Evolutionary conservation across 2,329 filamentous ascomycete genomes (phyloP).

Genomic region (Fusarium ambrosium): DNA sequence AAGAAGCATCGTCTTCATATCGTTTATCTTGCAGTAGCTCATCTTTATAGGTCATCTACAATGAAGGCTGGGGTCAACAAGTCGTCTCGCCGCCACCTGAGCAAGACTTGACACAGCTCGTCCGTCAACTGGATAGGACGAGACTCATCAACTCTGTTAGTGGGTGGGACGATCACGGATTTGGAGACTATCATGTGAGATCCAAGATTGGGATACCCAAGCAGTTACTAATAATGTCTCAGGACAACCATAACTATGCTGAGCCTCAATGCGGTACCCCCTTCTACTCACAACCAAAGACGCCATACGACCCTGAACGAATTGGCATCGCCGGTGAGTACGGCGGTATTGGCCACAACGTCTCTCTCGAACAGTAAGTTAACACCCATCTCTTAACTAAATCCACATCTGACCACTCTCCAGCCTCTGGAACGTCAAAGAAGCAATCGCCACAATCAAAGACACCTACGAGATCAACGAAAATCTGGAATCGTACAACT

Average conservation of each 20-base stretch:
- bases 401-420: slow-evolving; percentile 48
- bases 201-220: too few relatives aligned
- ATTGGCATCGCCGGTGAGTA: slow-evolving; percentile 81
- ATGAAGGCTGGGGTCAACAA: slow-evolving; percentile 33
- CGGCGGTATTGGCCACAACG: slow-evolving; percentile 76
- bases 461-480: slow-evolving; percentile 76
- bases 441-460: slow-evolving; percentile 71
- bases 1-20: too few relatives aligned
- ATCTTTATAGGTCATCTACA: slow-evolving; percentile 29
- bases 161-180: slow-evolving; percentile 78
- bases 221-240: too few relatives aligned
- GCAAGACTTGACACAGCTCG: slow-evolving; percentile 65
- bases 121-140: slow-evolving; percentile 72
- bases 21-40: neutral
- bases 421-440: slow-evolving; percentile 74
- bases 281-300: slow-evolving; percentile 71
- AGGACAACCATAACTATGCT: slow-evolving; percentile 81
- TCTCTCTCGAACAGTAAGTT: slow-evolving; percentile 62
- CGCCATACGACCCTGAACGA: slow-evolving; percentile 68
- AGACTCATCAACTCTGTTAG: slow-evolving; percentile 73
- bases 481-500: slow-evolving; percentile 73
- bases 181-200: slow-evolving; percentile 68
- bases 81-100: slow-evolving; percentile 53
- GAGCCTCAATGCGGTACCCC: slow-evolving; percentile 79
- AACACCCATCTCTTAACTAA: rapidly evolving